phyloP scores from a whole-genome alignment of 495 filamentous ascomycete species.

The Bombardia bombarda region DNA sequence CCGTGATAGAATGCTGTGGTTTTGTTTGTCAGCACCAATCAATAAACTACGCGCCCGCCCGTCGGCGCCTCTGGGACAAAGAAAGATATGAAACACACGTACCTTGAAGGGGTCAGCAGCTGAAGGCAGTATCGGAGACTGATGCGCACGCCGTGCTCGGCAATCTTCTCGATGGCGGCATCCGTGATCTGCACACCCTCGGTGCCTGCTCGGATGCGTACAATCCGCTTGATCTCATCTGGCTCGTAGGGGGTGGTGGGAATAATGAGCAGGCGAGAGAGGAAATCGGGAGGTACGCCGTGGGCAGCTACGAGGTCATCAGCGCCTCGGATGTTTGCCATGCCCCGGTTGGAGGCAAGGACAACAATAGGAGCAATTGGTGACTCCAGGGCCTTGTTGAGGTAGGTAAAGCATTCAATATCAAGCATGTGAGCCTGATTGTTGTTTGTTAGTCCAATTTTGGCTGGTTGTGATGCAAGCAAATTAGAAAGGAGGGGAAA shows the following conservation, averaged over 20 bases:
- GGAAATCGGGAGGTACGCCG: slow-evolving; percentile 85
- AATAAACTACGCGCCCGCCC: too few relatives aligned
- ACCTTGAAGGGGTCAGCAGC: slow-evolving; percentile 76
- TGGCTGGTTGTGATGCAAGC: too few relatives aligned
- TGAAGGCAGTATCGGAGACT: slow-evolving; percentile 90
- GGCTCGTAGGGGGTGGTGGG: slow-evolving; percentile 79
- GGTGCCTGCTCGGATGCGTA: slow-evolving; percentile 69
- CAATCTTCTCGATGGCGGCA: slow-evolving; percentile 73
- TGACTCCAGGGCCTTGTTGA: slow-evolving; percentile 92
- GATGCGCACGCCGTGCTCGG: slow-evolving; percentile 75
- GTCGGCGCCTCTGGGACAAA: neutral
- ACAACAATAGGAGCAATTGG: slow-evolving; percentile 93
- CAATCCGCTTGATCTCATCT: slow-evolving; percentile 84
- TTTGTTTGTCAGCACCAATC: slow-evolving; percentile 5
- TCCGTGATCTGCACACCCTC: slow-evolving; percentile 76
- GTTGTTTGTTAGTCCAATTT: neutral
- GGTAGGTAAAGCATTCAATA: slow-evolving; percentile 96
- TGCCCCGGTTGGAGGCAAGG: slow-evolving; percentile 90
- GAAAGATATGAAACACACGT: slow-evolving; percentile 12
- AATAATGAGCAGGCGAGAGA: slow-evolving; percentile 88
- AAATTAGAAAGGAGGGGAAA: neutral
- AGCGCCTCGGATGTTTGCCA: slow-evolving; percentile 80
- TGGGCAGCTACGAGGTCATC: slow-evolving; percentile 79
- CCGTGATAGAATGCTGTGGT: slow-evolving; percentile 44
- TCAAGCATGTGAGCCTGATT: slow-evolving; percentile 93